Base-by-base conservation (phyloP, 2,329 filamentous ascomycete species). In the Grosmannia clavigera region DNA sequence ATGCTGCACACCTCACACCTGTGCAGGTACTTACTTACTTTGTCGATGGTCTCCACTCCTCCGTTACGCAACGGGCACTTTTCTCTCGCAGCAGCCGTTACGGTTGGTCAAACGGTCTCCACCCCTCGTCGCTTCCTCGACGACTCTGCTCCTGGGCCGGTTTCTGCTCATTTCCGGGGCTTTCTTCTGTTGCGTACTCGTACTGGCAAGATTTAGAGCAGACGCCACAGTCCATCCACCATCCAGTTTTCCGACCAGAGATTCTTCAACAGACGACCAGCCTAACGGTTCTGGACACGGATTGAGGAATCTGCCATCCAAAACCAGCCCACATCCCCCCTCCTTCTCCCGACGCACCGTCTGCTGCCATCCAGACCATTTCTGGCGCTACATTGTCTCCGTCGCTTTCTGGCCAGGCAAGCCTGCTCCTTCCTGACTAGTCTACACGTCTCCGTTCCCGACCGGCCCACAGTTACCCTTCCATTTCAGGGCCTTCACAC, bases 391-490 rank as follows among this genome's bases (percentile, higher is more conserved):
- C 60, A 52, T 33, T 40, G 16, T 55, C 52, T 58, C 62, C 52
- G 55, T 61, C 55, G 53, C 48, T 58, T 53, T 38, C 52, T 46
- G 48, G 12, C 55, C 33, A 57, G 29, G 55, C 19, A 33, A n/a
- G 35, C 55, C 46, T 38, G 35, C 60, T 61, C 52, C 38, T 59
- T 61, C 57, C 43, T 31, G 14, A 52, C 60, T 64, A 63, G 59
- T 54, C 40, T 53, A 56, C 57, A 56, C 55, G 33, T 61, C 50
- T 63, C 59, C 61, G 61, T 57, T 59, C 58, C 61, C 62, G 62
- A 59, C 38, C 53, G 64, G 58, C 64, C 64, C 64, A 65, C 64
- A 64, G 62, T 64, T 65, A 65, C 63, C 63, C 62, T 62, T 62
- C 55, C 35, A 51, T 60, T 57, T 60, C 55, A 57, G 51, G 57